Evolutionary conservation across 371 early-diverging fungal species (phyloP).

Genomic region (Mortierella sp.): DNA sequence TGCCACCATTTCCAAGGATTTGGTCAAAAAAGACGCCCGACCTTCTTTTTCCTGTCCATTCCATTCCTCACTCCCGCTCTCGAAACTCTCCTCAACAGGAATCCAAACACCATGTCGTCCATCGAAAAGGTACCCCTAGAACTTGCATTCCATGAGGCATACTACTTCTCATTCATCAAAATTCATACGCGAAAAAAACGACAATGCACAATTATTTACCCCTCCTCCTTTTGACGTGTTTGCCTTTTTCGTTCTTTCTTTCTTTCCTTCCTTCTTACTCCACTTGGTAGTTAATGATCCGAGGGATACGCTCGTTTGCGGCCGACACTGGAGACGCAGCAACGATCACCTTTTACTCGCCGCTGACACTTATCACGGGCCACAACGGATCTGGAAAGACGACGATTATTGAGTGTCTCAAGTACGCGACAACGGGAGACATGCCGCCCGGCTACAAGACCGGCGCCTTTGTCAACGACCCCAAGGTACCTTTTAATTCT

Average conservation of each 20-base stretch:
- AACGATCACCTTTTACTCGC: conserved; percentile 92
- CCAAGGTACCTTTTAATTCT: conserved; percentile 75
- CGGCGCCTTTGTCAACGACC: conserved; percentile 98
- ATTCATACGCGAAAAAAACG: background rate
- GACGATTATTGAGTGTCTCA: conserved; percentile 99
- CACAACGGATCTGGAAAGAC: conserved; percentile 99
- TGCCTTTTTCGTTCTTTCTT: background rate
- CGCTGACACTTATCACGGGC: conserved; percentile 99
- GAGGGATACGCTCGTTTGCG: conserved; percentile 97
- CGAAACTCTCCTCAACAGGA: background rate
- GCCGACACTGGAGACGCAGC: conserved; percentile 77
- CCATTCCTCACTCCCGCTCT: background rate
- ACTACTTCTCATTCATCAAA: background rate
- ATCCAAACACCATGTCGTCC: conserved; percentile 67
- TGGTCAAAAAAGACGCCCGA: background rate
- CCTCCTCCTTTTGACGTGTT: background rate
- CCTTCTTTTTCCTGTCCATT: background rate
- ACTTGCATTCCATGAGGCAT: background rate
- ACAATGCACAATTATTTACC: background rate
- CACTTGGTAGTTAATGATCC: conserved; percentile 64
- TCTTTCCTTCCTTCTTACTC: background rate
- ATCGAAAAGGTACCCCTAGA: conserved; percentile 76
- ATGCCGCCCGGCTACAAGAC: conserved; percentile 94
- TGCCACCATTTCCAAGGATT: conserved; percentile 38
- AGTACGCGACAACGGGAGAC: conserved; percentile 98